phyloP scores from a whole-genome alignment of 345 rosid species.

The Dipteronia sinensis region DNA sequence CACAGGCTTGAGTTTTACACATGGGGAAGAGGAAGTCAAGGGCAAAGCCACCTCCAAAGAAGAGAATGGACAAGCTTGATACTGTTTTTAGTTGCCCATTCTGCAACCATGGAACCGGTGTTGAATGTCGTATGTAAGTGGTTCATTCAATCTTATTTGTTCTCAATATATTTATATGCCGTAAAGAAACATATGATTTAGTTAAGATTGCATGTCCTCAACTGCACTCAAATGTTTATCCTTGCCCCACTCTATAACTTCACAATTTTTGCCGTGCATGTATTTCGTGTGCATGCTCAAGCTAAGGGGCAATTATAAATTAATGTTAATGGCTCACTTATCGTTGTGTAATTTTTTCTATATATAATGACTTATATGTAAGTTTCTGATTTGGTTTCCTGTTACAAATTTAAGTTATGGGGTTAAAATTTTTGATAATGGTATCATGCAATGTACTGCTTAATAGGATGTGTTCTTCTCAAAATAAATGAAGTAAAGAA shows the following conservation, averaged over 20 bases:
- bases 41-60: conserved; percentile 92
- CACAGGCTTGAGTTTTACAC: background rate
- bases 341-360: background rate
- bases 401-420: background rate
- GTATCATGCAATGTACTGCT: background rate
- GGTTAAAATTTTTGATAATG: background rate
- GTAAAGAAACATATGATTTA: background rate
- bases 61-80: conserved; percentile 94
- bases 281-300: background rate
- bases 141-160: background rate
- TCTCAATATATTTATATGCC: background rate
- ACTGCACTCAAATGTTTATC: background rate
- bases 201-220: background rate
- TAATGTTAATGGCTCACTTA: background rate
- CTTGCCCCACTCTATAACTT: background rate
- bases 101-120: conserved; percentile 93
- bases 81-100: conserved; percentile 96
- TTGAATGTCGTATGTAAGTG: conserved; percentile 78
- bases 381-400: background rate
- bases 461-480: background rate
- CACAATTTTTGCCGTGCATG: background rate
- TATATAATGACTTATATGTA: background rate
- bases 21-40: conserved; percentile 99
- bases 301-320: background rate
- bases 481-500: background rate